Evolutionary conservation across 129 eudicot genomes (phyloP), one percentile per base, ranked within the genome.

Genomic region (Smallanthus sonchifolius): DNA sequence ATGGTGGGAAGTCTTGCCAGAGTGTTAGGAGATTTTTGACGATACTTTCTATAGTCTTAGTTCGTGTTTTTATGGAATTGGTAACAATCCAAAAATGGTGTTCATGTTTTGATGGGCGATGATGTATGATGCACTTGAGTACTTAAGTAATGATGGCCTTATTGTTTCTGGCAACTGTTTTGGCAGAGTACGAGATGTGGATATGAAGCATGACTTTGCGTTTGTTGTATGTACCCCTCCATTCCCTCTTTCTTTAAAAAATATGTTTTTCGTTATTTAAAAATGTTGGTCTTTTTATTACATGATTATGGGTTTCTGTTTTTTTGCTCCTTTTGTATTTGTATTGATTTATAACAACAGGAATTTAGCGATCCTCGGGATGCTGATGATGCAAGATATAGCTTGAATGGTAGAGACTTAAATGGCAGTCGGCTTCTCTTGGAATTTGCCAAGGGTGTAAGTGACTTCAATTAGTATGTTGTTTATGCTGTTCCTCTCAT

Each of bases 131-230:
- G 85, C 81, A 64, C 82, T 79, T 75, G 75, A 73, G 79, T 86
- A 70, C 80, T 81, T 90, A 85, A 83, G 90, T 87, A 79, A 78
- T 85, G 91, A 91, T 86, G 94, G 88, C 89, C 95, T 91, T 91
- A 91, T 79, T 86, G 85, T 88, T 91, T 91, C 75, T 91, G 97
- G 95, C 82, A 88, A 86, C 95, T 88, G 75, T 91, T 91, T 88
- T 75, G 94, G 91, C 95, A 91, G 97, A 91, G 95, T 87, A 84
- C 97, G 89, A 11, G 88, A 91, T 77, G 95, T 91, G 87, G 95
- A 88, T 83, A 88, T 91, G 97, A 91, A 91, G 95, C 89, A 86
- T 24, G 97, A 91, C 85, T 91, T 72, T 51, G 97, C 97, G 36
- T 91, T 91, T 72, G 97, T 91, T 64, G 95, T 91, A 91, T 40